A percentile compares a stretch with the other conserved stretches of the same genome.
Evolutionary conservation across 805 yeast genomes (phyloP).

Genomic region (Lachancea kluyveri): DNA sequence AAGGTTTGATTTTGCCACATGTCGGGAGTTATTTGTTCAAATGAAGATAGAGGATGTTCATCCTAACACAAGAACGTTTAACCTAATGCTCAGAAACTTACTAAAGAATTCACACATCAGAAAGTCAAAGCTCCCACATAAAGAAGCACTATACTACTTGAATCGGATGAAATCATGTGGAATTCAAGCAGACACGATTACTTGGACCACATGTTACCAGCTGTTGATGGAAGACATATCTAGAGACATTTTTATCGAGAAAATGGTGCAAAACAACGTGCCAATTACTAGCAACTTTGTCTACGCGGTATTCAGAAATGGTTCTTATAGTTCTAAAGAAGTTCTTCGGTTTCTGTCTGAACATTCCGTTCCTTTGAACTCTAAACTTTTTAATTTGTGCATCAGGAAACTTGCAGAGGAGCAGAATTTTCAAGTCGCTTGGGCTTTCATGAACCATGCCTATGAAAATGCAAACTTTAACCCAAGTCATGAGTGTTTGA

Average conservation of each 20-base stretch:
- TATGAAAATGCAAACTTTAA: constrained; percentile 7
- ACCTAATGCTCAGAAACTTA: constrained; percentile 31
- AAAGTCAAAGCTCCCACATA: constrained; percentile 22
- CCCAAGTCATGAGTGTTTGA: constrained; percentile 20
- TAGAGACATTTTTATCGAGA: constrained; percentile 28
- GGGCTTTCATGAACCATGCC: constrained; percentile 23
- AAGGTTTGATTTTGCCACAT: constrained; percentile 35
- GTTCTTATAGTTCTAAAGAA: constrained; percentile 14
- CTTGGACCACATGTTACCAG: constrained; percentile 34
- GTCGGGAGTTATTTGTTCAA: constrained; percentile 36
- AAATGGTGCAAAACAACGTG: constrained; percentile 27
- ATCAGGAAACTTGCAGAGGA: constrained; percentile 24
- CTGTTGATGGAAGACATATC: constrained; percentile 31
- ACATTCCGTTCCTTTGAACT: constrained; percentile 23
- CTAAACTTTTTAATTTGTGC: constrained; percentile 21
- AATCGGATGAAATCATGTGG: constrained; percentile 26
- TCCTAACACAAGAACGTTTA: constrained; percentile 36
- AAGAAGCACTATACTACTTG: constrained; percentile 27
- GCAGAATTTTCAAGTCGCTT: constrained; percentile 24
- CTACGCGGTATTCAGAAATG: constrained; percentile 22
- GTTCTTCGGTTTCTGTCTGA: constrained; percentile 21
- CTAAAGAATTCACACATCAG: constrained; percentile 25
- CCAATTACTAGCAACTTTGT: constrained; percentile 28
- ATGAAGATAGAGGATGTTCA: constrained; percentile 31
- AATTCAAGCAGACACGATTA: constrained; percentile 31